phyloP scores from a whole-genome alignment of 768 basidiomycete species.

The Xerocomellus chrysenteron region DNA sequence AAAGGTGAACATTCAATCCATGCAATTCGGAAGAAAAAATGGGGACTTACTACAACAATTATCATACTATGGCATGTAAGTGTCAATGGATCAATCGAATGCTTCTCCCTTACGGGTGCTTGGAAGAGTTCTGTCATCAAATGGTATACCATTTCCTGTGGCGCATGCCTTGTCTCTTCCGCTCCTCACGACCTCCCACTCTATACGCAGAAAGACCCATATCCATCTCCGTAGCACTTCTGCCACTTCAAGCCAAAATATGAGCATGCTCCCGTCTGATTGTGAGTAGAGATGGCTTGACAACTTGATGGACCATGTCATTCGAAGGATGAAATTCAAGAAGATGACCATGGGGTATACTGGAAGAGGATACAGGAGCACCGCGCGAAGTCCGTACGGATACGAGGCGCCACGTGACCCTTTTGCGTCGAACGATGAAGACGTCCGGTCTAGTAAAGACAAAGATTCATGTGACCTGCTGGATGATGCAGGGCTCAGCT shows the following conservation, averaged over 20 bases:
- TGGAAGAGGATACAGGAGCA: constrained; percentile 75
- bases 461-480: constrained; percentile 11
- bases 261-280: constrained; percentile 74
- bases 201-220: constrained; percentile 96
- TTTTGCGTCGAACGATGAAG: constrained; percentile 19
- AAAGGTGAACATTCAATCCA: constrained; percentile 1
- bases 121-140: constrained; percentile 16
- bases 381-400: constrained; percentile 72
- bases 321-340: constrained; percentile 82
- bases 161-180: constrained; percentile 19
- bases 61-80: neutral
- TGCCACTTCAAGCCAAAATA: constrained; percentile 89
- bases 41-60: constrained; percentile 14
- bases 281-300: constrained; percentile 80
- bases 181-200: constrained; percentile 89
- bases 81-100: constrained; percentile 16
- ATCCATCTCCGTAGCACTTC: constrained; percentile 92
- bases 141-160: constrained; percentile 2
- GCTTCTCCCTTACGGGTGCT: constrained; percentile 11
- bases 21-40: neutral
- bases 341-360: constrained; percentile 81
- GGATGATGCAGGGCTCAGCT: constrained; percentile 33
- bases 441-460: neutral
- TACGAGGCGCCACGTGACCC: constrained; percentile 31
- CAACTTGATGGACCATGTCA: constrained; percentile 93